Percentiles rank a stretch among this genome's conserved stretches.
Evolutionary conservation across 1,139 yeast genomes (phyloP).

Genomic region (Zhuliangozyma parablackwelliae): DNA sequence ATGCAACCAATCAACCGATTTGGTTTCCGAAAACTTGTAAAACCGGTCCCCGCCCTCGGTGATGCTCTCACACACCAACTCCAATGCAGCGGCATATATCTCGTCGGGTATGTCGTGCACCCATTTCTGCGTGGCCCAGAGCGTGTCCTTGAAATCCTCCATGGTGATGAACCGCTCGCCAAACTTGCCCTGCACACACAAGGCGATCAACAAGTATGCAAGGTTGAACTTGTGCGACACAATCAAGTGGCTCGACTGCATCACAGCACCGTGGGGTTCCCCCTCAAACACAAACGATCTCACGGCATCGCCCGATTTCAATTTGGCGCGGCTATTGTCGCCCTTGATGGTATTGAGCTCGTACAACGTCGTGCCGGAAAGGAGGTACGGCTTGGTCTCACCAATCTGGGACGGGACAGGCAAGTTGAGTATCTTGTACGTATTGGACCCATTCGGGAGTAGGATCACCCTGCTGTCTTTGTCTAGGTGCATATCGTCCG

Average conservation of each 20-base stretch:
- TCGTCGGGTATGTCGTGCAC: constrained; percentile 20
- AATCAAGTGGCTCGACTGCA: constrained; percentile 34
- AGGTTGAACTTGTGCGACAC: constrained; percentile 42
- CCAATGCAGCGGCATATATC: constrained; percentile 20
- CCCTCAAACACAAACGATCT: constrained; percentile 36
- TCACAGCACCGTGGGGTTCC: constrained; percentile 12
- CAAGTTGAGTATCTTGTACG: constrained; percentile 18
- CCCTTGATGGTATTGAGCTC: constrained; percentile 34
- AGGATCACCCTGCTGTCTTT: constrained; percentile 8
- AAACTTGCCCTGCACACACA: constrained; percentile 14
- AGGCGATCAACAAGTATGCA: constrained; percentile 32
- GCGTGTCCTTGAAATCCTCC: constrained; percentile 47
- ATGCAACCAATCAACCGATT: constrained; percentile 28
- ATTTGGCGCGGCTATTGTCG: constrained; percentile 15
- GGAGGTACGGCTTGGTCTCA: constrained; percentile 17
- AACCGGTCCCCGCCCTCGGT: constrained; percentile 46
- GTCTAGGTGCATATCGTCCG: constrained; percentile 6
- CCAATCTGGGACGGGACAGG: constrained; percentile 19
- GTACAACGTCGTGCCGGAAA: constrained; percentile 16
- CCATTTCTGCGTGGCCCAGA: constrained; percentile 26
- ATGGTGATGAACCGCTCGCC: constrained; percentile 34
- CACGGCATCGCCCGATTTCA: constrained; percentile 25
- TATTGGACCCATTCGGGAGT: constrained; percentile 4
- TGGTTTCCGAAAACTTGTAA: constrained; percentile 37
- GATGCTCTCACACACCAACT: constrained; percentile 39